phyloP scores from a whole-genome alignment of 179 eudicot species.

The Spergularia azorica region DNA sequence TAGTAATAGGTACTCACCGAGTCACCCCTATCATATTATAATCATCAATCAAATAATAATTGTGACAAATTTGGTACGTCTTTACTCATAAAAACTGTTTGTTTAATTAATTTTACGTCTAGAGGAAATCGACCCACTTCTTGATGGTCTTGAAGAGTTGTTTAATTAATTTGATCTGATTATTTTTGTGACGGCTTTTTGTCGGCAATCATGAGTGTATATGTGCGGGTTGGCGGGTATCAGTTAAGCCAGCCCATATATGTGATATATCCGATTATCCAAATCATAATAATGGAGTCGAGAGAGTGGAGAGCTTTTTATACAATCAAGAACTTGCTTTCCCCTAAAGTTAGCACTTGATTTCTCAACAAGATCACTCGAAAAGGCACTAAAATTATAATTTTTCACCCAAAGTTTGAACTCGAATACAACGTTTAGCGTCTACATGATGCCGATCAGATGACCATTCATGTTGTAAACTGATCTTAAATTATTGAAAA shows the following conservation, averaged over 20 bases:
- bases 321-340: constrained; percentile 5
- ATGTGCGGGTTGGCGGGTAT: not conserved
- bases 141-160: too few relatives aligned
- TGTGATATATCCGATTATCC: not conserved
- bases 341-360: not conserved
- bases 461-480: too few relatives aligned
- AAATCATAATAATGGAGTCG: constrained; percentile 7
- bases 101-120: too few relatives aligned
- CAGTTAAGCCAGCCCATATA: not conserved
- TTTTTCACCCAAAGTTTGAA: too few relatives aligned
- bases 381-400: not conserved
- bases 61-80: not conserved
- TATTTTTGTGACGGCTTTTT: constrained; percentile 16
- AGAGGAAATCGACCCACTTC: too few relatives aligned
- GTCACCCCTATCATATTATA: too few relatives aligned
- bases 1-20: not conserved
- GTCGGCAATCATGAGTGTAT: constrained; percentile 6
- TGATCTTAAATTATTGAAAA: too few relatives aligned
- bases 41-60: too few relatives aligned
- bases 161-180: too few relatives aligned
- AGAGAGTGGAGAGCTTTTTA: not conserved
- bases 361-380: not conserved
- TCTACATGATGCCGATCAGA: too few relatives aligned
- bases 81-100: not conserved
- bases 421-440: too few relatives aligned